Percentiles rank a stretch among this genome's conserved stretches.
Conservation (phyloP, 2,329 filamentous ascomycete species). For the Ceratocystis colombiana region DNA sequence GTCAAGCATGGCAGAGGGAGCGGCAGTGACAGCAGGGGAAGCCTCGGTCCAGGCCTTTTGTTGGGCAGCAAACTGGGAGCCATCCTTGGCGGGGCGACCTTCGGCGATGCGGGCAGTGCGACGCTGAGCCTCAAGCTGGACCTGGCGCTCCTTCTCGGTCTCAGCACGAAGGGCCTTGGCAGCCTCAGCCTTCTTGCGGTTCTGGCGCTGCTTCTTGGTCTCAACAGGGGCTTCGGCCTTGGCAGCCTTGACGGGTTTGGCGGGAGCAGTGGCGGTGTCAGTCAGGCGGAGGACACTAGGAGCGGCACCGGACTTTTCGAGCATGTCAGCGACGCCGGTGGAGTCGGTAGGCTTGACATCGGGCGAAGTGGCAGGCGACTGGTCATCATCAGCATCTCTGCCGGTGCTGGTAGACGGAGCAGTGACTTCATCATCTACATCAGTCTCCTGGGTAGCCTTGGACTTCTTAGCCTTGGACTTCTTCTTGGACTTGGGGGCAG, state of each 20-base stretch:
- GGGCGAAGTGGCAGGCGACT: slow-evolving; percentile 60
- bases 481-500: slow-evolving; percentile 49
- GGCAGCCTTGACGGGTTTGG: slow-evolving; percentile 51
- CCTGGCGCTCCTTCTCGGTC: slow-evolving; percentile 67
- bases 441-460: slow-evolving; percentile 45
- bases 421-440: slow-evolving; percentile 37
- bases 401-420: slow-evolving; percentile 59
- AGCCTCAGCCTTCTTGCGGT: slow-evolving; percentile 76
- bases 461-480: slow-evolving; percentile 58
- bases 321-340: slow-evolving; percentile 80
- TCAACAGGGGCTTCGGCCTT: slow-evolving; percentile 59
- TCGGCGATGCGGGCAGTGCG: slow-evolving; percentile 72
- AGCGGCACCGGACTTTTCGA: slow-evolving; percentile 58
- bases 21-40: slow-evolving; percentile 32
- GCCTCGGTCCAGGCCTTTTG: slow-evolving; percentile 39
- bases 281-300: slow-evolving; percentile 65
- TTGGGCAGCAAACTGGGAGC: slow-evolving; percentile 46
- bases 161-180: slow-evolving; percentile 65
- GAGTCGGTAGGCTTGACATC: slow-evolving; percentile 46
- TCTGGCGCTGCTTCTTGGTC: slow-evolving; percentile 93
- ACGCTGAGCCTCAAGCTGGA: slow-evolving; percentile 69
- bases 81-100: slow-evolving; percentile 73
- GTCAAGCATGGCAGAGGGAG: slow-evolving; percentile 45
- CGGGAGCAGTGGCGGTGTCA: slow-evolving; percentile 50
- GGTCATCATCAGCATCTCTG: slow-evolving; percentile 70